Percentiles rank a stretch among this genome's conserved stretches.
phyloP scores from a whole-genome alignment of 257 asterid species.

The Rhazya stricta region DNA sequence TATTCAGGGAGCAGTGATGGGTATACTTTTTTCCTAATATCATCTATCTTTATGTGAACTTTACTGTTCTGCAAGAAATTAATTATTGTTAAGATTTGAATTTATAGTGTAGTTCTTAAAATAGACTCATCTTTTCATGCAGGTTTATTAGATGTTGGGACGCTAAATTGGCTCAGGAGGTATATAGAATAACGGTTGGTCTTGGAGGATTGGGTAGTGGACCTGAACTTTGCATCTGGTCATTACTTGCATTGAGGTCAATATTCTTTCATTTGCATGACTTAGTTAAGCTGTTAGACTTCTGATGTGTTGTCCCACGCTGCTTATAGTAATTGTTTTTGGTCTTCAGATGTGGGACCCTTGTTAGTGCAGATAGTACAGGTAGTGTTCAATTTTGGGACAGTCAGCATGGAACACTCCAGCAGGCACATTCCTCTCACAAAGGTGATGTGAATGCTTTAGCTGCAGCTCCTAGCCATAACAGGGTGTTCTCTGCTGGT shows the following conservation, averaged over 20 bases:
- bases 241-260: slow-evolving; percentile 77
- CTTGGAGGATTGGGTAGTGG: slow-evolving; percentile 67
- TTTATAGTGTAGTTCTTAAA: slow-evolving; percentile 10
- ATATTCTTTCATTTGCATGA: not conserved
- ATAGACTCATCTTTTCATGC: slow-evolving; percentile 10
- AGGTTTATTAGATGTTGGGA: slow-evolving; percentile 94
- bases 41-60: not conserved
- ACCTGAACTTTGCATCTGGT: slow-evolving; percentile 78
- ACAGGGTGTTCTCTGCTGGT: slow-evolving; percentile 85
- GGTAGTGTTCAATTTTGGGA: slow-evolving; percentile 96
- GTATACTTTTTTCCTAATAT: slow-evolving; percentile 36
- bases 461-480: slow-evolving; percentile 81
- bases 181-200: slow-evolving; percentile 77
- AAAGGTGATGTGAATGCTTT: slow-evolving; percentile 89
- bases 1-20: slow-evolving; percentile 93
- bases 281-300: not conserved
- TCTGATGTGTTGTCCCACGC: not conserved
- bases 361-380: slow-evolving; percentile 79
- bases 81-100: not conserved
- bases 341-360: slow-evolving; percentile 47
- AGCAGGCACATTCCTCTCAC: slow-evolving; percentile 80
- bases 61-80: not conserved
- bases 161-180: slow-evolving; percentile 53
- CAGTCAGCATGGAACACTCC: slow-evolving; percentile 73
- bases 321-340: slow-evolving; percentile 6